Conservation (phyloP, 2,329 filamentous ascomycete genomes). For the Pyrenochaeta sp. region DNA sequence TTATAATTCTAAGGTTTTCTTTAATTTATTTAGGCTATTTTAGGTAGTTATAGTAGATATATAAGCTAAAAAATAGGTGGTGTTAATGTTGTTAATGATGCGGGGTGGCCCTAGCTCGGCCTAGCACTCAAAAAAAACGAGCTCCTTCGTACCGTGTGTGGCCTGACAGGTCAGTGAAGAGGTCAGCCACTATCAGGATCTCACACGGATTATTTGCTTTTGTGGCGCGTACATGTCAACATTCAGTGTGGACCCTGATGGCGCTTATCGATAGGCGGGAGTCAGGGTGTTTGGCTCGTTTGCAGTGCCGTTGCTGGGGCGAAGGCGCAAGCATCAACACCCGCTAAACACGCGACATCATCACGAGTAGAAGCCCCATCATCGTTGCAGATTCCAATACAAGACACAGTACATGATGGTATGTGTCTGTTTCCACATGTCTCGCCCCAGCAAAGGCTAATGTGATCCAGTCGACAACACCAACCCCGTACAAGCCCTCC, state of each 20-base stretch:
- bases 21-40: too few relatives aligned
- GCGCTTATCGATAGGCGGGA: conserved; percentile 25
- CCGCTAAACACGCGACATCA: conserved; percentile 19
- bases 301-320: conserved; percentile 27
- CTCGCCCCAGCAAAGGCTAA: conserved; percentile 1
- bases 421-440: conserved; percentile 1
- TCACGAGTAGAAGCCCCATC: conserved; percentile 4
- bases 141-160: too few relatives aligned
- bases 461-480: conserved; percentile 40
- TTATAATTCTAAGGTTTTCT: too few relatives aligned
- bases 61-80: too few relatives aligned
- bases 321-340: conserved; percentile 31
- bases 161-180: not conserved
- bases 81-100: too few relatives aligned
- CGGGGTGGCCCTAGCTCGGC: too few relatives aligned
- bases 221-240: conserved; percentile 10
- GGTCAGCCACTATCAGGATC: not conserved
- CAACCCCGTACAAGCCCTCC: conserved; percentile 51
- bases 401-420: conserved; percentile 14
- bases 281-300: conserved; percentile 18
- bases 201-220: not conserved
- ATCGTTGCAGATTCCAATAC: not conserved
- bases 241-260: conserved; percentile 8
- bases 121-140: too few relatives aligned
- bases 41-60: too few relatives aligned